phyloP scores from a whole-genome alignment of 139 green algal species.

The Pycnococcus provasolii region DNA sequence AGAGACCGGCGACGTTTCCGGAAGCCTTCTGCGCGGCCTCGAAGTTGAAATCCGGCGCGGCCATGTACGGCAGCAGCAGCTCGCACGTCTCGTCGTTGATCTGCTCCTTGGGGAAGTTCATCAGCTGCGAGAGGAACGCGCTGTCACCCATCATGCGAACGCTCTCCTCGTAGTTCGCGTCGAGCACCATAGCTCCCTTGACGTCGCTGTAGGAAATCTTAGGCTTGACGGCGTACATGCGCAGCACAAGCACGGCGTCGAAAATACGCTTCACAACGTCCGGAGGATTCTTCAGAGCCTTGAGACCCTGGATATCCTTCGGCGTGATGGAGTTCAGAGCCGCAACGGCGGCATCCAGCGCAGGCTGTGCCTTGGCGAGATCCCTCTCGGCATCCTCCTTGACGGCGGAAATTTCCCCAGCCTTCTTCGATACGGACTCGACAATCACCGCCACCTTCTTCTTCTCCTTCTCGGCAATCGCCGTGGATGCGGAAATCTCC shows the following conservation, averaged over 20 bases:
- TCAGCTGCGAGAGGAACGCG: slow-evolving; percentile 67
- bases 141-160: slow-evolving; percentile 92
- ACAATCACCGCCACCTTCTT: slow-evolving; percentile 75
- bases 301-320: slow-evolving; percentile 79
- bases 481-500: slow-evolving; percentile 74
- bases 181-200: slow-evolving; percentile 68
- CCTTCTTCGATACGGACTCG: slow-evolving; percentile 52
- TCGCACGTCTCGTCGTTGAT: slow-evolving; percentile 88
- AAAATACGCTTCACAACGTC: slow-evolving; percentile 95
- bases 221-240: slow-evolving; percentile 31
- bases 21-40: slow-evolving; percentile 74
- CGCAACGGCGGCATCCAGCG: slow-evolving; percentile 71
- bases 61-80: slow-evolving; percentile 83
- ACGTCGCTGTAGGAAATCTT: slow-evolving; percentile 64
- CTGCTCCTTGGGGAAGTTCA: slow-evolving; percentile 89
- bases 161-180: slow-evolving; percentile 64
- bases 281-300: slow-evolving; percentile 87
- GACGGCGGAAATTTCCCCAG: slow-evolving; percentile 50
- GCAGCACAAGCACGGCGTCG: slow-evolving; percentile 79
- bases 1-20: slow-evolving; percentile 76
- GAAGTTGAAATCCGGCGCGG: slow-evolving; percentile 79
- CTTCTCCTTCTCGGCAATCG: slow-evolving; percentile 79
- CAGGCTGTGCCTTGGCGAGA: slow-evolving; percentile 76
- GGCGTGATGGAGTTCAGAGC: slow-evolving; percentile 78
- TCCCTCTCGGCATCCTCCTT: slow-evolving; percentile 81